Evolutionary conservation across 2,329 filamentous ascomycete species (phyloP).

Genomic region (Thielaviopsis punctulata): DNA sequence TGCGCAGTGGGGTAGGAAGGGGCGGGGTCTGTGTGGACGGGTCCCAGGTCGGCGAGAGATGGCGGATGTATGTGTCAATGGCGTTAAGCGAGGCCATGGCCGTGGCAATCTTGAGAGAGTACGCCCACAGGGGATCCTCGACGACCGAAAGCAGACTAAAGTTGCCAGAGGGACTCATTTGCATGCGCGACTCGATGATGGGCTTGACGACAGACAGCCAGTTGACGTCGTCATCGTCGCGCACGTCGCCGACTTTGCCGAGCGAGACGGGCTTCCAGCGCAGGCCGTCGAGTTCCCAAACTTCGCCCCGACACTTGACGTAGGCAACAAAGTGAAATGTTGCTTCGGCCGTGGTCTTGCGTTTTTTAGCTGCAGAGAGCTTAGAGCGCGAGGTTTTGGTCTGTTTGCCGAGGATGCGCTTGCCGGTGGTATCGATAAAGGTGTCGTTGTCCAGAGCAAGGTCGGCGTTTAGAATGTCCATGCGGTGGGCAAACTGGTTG

Average conservation of each 20-base stretch:
- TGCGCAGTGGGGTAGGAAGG: neutral
- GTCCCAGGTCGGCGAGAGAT: neutral
- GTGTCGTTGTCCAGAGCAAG: conserved; percentile 44
- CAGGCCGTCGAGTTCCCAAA: conserved; percentile 85
- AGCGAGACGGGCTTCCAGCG: conserved; percentile 52
- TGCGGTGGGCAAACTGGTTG: conserved; percentile 69
- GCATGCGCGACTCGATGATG: conserved; percentile 52
- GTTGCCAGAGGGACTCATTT: conserved; percentile 42
- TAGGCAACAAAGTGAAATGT: conserved; percentile 84
- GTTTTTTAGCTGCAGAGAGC: conserved; percentile 18
- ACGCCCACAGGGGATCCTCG: conserved; percentile 39
- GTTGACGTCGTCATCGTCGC: conserved; percentile 18
- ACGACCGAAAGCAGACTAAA: conserved; percentile 66
- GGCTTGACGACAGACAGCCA: conserved; percentile 52
- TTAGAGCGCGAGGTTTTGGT: neutral
- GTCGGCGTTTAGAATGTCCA: conserved; percentile 60
- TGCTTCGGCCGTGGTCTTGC: conserved; percentile 32
- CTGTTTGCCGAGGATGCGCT: conserved; percentile 21
- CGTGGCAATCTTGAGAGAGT: conserved; percentile 29
- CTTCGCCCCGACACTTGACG: conserved; percentile 51
- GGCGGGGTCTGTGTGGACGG: neutral
- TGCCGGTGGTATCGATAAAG: conserved; percentile 16
- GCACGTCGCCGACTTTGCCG: conserved; percentile 23
- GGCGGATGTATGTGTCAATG: conserved; percentile 20
- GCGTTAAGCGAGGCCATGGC: conserved; percentile 24